Evolutionary conservation across 257 asterid genomes (phyloP).

Genomic region (Ballota nigra): DNA sequence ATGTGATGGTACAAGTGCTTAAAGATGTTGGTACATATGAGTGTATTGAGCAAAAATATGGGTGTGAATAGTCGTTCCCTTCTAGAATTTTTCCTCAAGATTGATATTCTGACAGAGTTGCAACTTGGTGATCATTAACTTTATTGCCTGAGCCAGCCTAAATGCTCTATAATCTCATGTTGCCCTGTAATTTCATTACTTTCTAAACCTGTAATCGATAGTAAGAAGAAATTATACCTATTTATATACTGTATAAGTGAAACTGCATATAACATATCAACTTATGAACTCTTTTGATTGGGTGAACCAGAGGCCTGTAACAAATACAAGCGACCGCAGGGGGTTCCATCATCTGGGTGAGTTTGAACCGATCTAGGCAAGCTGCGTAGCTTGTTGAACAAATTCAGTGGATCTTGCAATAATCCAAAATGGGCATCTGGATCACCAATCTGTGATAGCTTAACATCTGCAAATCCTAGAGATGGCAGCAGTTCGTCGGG

Average conservation of each 20-base stretch:
- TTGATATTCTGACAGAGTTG: slow-evolving; percentile 23
- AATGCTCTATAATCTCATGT: slow-evolving; percentile 2
- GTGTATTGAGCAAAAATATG: too few species aligned
- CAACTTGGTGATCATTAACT: slow-evolving; percentile 14
- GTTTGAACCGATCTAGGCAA: slow-evolving; percentile 83
- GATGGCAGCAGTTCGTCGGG: slow-evolving; percentile 87
- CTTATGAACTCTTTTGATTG: slow-evolving; percentile 35
- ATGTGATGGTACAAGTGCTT: too few species aligned
- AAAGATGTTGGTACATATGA: too few species aligned
- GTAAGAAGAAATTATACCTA: slow-evolving; percentile 31
- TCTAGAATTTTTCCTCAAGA: background rate
- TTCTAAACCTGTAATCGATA: slow-evolving; percentile 15
- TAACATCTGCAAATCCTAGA: slow-evolving; percentile 82
- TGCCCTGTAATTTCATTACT: background rate
- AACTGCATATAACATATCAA: slow-evolving; percentile 23
- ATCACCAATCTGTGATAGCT: slow-evolving; percentile 91
- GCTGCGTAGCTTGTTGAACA: slow-evolving; percentile 76
- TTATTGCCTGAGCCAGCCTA: slow-evolving; percentile 10
- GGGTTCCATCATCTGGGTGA: slow-evolving; percentile 91
- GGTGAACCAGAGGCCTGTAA: slow-evolving; percentile 87
- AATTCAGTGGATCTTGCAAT: slow-evolving; percentile 69
- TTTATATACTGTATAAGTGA: slow-evolving; percentile 21
- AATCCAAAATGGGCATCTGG: slow-evolving; percentile 96
- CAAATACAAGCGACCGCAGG: slow-evolving; percentile 84
- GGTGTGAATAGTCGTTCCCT: too few species aligned